phyloP scores from a whole-genome alignment of 306 rosid species.

The Quercus robur region DNA sequence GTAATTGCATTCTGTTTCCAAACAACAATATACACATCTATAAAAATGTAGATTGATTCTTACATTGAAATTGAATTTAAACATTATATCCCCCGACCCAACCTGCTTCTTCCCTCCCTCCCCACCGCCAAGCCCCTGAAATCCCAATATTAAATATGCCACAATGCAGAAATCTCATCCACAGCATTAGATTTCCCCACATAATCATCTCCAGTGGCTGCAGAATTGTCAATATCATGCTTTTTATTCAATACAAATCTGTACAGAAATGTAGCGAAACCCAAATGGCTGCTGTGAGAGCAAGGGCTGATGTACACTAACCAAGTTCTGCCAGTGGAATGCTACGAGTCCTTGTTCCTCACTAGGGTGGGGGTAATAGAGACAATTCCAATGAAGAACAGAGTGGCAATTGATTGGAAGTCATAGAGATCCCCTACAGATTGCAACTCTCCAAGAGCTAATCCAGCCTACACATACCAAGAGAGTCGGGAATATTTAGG shows the following conservation, averaged over 20 bases:
- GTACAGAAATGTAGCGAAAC: slow-evolving; percentile 29
- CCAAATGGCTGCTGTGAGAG: slow-evolving; percentile 22
- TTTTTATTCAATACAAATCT: slow-evolving; percentile 1
- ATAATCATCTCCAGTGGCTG: slow-evolving; percentile 26
- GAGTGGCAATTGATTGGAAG: slow-evolving; percentile 85
- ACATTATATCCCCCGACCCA: background rate
- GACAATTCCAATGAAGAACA: slow-evolving; percentile 79
- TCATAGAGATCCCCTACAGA: slow-evolving; percentile 89
- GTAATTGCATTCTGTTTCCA: background rate
- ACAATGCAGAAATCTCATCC: background rate
- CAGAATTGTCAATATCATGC: slow-evolving; percentile 17
- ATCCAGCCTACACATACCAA: slow-evolving; percentile 68
- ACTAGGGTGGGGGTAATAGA: slow-evolving; percentile 80
- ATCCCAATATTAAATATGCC: background rate
- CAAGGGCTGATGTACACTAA: slow-evolving; percentile 22
- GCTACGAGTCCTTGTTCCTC: slow-evolving; percentile 61
- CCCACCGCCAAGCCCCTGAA: background rate
- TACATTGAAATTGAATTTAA: slow-evolving; percentile 13
- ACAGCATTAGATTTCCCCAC: background rate
- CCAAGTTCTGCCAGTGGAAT: slow-evolving; percentile 12
- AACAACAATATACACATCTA: background rate
- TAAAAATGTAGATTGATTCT: slow-evolving; percentile 17
- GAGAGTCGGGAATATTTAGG: background rate
- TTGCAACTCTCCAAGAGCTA: slow-evolving; percentile 85
- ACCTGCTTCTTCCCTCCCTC: background rate